Evolutionary conservation across 352 stramenopile genomes (phyloP).

Genomic region (Globisporangium carolinianum): DNA sequence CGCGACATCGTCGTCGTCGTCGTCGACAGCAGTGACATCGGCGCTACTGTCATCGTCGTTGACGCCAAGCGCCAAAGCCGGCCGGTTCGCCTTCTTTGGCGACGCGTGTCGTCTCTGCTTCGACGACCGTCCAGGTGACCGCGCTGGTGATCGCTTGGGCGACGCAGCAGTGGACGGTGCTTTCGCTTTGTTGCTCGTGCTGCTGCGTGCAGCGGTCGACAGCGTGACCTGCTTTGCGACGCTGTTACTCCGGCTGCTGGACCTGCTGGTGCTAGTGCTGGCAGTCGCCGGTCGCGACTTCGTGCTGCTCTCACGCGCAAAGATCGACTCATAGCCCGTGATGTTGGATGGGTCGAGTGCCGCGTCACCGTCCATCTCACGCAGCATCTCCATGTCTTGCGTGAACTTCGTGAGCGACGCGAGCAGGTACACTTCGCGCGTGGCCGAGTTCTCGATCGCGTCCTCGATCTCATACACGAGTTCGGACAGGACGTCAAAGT

Average conservation of each 20-base stretch:
- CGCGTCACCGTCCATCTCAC: slow-evolving; percentile 35
- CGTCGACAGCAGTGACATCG: neutral
- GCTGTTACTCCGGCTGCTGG: neutral
- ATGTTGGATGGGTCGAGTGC: slow-evolving; percentile 16
- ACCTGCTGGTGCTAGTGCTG: neutral
- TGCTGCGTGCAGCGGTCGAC: neutral
- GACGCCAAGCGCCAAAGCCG: too few relatives aligned
- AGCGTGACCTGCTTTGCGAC: neutral
- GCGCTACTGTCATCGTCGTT: neutral
- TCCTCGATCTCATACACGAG: slow-evolving; percentile 18
- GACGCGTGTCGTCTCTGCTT: neutral
- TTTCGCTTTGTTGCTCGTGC: neutral
- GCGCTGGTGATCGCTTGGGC: neutral
- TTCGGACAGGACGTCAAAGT: slow-evolving; percentile 37
- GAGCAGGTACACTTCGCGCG: slow-evolving; percentile 41
- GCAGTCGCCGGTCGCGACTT: neutral
- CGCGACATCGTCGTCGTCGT: slow-evolving; percentile 35
- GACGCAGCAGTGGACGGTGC: neutral
- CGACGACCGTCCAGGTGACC: neutral
- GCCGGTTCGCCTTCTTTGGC: too few relatives aligned
- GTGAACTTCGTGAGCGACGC: slow-evolving; percentile 52
- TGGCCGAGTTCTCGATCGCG: slow-evolving; percentile 41
- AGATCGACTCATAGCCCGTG: slow-evolving; percentile 21
- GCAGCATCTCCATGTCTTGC: slow-evolving; percentile 55
- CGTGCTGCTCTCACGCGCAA: slow-evolving; percentile 7